Percentiles rank a stretch among this genome's conserved stretches.
phyloP scores from a whole-genome alignment of 257 asterid species.

The Hygrophila difformis region DNA sequence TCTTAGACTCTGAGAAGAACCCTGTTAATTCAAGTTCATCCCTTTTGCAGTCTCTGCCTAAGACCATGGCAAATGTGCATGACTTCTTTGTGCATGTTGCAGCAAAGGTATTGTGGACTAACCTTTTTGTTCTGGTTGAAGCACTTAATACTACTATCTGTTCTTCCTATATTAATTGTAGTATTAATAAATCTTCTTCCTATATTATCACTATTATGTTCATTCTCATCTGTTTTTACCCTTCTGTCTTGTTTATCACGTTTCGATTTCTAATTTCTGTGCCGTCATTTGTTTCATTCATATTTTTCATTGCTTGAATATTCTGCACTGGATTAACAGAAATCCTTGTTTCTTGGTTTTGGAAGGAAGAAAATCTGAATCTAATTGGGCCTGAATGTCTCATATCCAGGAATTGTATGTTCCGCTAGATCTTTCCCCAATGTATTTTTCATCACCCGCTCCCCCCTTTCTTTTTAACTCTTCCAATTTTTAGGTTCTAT shows the following conservation, averaged over 20 bases:
- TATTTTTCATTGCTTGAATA: constrained; percentile 7
- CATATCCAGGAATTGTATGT: no score
- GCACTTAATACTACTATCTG: not conserved
- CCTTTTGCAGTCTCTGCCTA: constrained; percentile 84
- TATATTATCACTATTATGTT: not conserved
- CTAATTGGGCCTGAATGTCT: no score
- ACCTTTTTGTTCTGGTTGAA: not conserved
- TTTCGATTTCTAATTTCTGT: not conserved
- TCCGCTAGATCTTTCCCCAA: no score
- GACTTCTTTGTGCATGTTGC: constrained; percentile 96
- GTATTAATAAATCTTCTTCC: no score
- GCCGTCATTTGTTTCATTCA: constrained; percentile 2
- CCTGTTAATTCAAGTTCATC: constrained; percentile 47
- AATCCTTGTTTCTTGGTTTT: not conserved
- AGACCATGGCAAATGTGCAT: constrained; percentile 85
- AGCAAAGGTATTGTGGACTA: constrained; percentile 62
- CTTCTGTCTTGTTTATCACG: no score
- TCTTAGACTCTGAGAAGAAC: constrained; percentile 53
- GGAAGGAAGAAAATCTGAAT: constrained; percentile 1
- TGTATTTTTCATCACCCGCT: no score
- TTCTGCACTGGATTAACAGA: not conserved
- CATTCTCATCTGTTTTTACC: not conserved
- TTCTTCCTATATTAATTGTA: not conserved
- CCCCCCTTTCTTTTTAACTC: no score
- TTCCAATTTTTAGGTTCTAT: no score